A percentile compares a stretch with the other conserved stretches of the same genome.
phyloP scores from a whole-genome alignment of 139 green algal genomes.

The Cymbomonas tetramitiformis region DNA sequence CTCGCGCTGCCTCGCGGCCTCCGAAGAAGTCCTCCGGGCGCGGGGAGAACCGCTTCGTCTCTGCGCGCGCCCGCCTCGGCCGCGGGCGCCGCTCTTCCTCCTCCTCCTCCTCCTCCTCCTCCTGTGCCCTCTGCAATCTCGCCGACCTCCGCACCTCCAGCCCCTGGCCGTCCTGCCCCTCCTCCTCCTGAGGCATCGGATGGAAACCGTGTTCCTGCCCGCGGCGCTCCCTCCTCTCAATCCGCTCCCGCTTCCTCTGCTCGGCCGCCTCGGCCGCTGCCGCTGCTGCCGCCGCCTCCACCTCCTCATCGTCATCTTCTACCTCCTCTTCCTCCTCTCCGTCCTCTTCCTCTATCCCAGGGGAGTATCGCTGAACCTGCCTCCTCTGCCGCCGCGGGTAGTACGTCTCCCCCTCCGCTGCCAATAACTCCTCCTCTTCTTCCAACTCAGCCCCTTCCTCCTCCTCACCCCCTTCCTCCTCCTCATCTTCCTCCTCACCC shows the following conservation, averaged over 20 bases:
- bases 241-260: too few species aligned
- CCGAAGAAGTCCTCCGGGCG: constrained; percentile 9
- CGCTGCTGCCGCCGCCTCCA: too few species aligned
- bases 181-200: constrained; percentile 10
- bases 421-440: background rate
- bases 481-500: constrained; percentile 21
- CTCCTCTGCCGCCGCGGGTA: constrained; percentile 8
- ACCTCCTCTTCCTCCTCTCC: constrained; percentile 11
- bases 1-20: background rate
- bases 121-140: constrained; percentile 14
- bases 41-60: constrained; percentile 8
- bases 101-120: constrained; percentile 12
- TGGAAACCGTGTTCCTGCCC: too few species aligned
- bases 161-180: constrained; percentile 4
- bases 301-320: constrained; percentile 11
- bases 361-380: background rate
- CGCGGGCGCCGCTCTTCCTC: constrained; percentile 11
- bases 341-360: constrained; percentile 6
- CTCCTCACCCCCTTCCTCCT: constrained; percentile 20
- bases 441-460: constrained; percentile 19
- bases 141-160: constrained; percentile 7
- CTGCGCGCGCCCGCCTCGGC: constrained; percentile 13
- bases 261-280: background rate
- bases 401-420: constrained; percentile 1
- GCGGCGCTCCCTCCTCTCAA: too few species aligned